Percentiles rank a stretch among this genome's conserved stretches.
Evolutionary conservation across 768 basidiomycete genomes (phyloP).

Genomic region (Obba rivulosa): DNA sequence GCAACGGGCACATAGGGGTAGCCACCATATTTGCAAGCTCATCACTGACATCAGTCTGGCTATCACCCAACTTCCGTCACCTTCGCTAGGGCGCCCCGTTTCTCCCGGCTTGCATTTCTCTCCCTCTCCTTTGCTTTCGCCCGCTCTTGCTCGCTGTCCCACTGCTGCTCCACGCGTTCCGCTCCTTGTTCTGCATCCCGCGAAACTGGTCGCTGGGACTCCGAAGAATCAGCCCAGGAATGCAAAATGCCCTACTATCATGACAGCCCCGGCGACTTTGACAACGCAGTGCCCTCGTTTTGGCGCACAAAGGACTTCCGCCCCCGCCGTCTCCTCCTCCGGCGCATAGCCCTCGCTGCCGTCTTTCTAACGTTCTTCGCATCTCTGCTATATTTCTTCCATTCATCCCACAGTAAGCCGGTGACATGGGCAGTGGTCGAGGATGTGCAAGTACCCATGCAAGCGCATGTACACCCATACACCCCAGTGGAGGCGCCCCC

Average conservation of each 20-base stretch:
- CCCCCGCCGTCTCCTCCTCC: constrained; percentile 11
- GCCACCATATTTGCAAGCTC: no score
- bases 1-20: no score
- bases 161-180: no score
- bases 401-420: background rate
- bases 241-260: background rate
- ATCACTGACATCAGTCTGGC: no score
- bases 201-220: no score
- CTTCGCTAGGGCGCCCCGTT: no score
- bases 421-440: constrained; percentile 1
- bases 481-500: background rate
- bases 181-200: constrained; percentile 6
- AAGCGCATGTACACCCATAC: background rate
- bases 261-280: constrained; percentile 4
- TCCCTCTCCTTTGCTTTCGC: no score
- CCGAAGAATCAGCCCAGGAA: no score
- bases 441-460: background rate
- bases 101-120: no score
- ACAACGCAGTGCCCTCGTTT: constrained; percentile 6
- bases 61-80: no score
- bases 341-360: constrained; percentile 5
- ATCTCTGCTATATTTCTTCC: constrained; percentile 10
- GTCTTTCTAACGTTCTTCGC: constrained; percentile 5
- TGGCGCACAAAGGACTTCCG: constrained; percentile 12
- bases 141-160: no score